Evolutionary conservation across 805 yeast species (phyloP).

Genomic region (Kuraishia borneana): DNA sequence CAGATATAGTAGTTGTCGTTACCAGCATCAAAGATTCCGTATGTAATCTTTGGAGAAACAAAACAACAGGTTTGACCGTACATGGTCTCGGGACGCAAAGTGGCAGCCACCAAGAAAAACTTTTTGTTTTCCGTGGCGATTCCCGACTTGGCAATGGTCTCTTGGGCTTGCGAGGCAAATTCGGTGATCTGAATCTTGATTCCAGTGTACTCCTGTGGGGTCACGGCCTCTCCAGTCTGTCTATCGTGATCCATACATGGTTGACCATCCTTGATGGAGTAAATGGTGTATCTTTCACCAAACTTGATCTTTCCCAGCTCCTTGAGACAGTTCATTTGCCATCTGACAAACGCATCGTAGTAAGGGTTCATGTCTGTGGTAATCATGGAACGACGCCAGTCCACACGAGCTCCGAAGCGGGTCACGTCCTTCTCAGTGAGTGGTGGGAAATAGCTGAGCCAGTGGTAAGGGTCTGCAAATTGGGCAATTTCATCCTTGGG

Average conservation of each 20-base stretch:
- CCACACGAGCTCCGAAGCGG: constrained; percentile 83
- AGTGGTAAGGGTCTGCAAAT: constrained; percentile 85
- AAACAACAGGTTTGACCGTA: constrained; percentile 98
- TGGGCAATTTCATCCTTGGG: constrained; percentile 71
- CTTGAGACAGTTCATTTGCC: constrained; percentile 90
- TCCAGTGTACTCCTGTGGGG: constrained; percentile 94
- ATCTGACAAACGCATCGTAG: constrained; percentile 88
- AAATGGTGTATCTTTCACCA: constrained; percentile 96
- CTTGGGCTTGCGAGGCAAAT: constrained; percentile 45
- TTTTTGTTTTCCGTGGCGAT: constrained; percentile 44
- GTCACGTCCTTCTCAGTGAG: constrained; percentile 72
- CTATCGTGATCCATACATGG: constrained; percentile 99
- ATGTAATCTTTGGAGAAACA: constrained; percentile 87
- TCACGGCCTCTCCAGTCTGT: constrained; percentile 92
- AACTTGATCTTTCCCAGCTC: constrained; percentile 87
- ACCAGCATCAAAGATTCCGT: constrained; percentile 86
- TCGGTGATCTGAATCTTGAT: constrained; percentile 71
- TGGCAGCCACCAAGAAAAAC: constrained; percentile 84
- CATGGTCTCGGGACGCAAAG: constrained; percentile 98
- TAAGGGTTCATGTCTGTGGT: constrained; percentile 94
- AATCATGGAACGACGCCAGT: constrained; percentile 94
- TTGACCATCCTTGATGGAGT: constrained; percentile 96
- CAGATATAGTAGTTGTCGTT: constrained; percentile 65
- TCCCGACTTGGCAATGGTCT: constrained; percentile 36
- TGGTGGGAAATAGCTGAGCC: constrained; percentile 91